phyloP scores from a whole-genome alignment of 2,329 filamentous ascomycete genomes.

The Sclerotinia spermophila region DNA sequence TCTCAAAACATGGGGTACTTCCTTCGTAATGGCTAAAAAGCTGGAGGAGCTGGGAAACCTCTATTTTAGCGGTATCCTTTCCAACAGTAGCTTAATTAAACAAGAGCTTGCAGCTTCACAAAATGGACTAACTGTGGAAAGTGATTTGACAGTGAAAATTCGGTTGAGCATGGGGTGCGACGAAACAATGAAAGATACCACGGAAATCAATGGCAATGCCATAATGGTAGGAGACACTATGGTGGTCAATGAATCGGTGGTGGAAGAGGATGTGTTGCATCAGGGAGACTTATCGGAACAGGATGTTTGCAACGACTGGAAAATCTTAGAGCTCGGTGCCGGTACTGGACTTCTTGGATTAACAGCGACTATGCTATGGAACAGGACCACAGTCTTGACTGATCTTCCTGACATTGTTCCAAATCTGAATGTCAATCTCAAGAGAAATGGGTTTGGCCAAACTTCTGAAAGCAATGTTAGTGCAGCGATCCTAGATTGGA shows the following conservation, averaged over 20 bases:
- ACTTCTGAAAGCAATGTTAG: slow-evolving; percentile 53
- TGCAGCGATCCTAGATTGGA: slow-evolving; percentile 60
- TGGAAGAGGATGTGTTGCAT: background rate
- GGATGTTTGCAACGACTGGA: background rate
- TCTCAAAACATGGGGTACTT: slow-evolving; percentile 93
- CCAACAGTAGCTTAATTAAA: slow-evolving; percentile 18
- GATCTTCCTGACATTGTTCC: slow-evolving; percentile 80
- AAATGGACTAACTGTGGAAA: background rate
- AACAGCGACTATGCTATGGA: slow-evolving; percentile 71
- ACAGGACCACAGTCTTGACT: slow-evolving; percentile 66
- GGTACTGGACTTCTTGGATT: slow-evolving; percentile 90
- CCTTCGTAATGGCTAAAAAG: slow-evolving; percentile 76
- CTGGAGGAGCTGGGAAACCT: slow-evolving; percentile 47
- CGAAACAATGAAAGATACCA: background rate
- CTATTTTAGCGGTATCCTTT: slow-evolving; percentile 38
- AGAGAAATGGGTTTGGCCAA: slow-evolving; percentile 57
- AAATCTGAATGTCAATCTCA: slow-evolving; percentile 72
- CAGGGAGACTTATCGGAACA: background rate
- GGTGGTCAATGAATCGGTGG: background rate
- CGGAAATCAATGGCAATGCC: background rate
- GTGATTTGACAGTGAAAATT: background rate
- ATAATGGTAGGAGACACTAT: background rate
- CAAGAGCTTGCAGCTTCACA: background rate
- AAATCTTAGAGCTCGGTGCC: slow-evolving; percentile 74
- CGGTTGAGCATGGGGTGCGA: slow-evolving; percentile 1